Conservation (phyloP, 306 rosid genomes). For the Acmispon strigosus region DNA sequence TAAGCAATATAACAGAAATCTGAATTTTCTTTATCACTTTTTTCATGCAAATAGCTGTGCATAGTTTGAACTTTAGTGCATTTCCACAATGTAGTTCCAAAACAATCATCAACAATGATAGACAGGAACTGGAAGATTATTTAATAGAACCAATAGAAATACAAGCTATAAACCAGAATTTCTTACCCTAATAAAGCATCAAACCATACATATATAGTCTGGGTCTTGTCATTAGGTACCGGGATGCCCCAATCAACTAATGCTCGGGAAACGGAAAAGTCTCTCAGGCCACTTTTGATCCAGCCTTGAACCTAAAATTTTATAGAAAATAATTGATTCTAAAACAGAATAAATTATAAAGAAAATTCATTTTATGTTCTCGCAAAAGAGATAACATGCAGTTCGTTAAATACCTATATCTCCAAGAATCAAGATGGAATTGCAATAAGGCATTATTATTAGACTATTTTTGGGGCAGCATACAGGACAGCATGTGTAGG, state of each 20-base stretch:
- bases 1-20: neutral
- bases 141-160: neutral
- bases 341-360: neutral
- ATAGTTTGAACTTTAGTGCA: neutral
- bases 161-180: conserved; percentile 1
- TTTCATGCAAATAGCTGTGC: conserved; percentile 15
- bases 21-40: neutral
- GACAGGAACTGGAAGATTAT: neutral
- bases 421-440: neutral
- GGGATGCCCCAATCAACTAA: conserved; percentile 98
- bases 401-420: neutral
- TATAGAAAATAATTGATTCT: conserved; percentile 11
- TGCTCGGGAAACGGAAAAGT: conserved; percentile 95
- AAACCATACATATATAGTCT: conserved; percentile 96
- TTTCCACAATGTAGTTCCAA: conserved; percentile 19
- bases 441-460: neutral
- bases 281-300: conserved; percentile 81
- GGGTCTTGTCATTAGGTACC: conserved; percentile 77
- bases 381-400: neutral
- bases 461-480: neutral
- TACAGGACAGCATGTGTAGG: neutral
- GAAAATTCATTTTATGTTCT: neutral
- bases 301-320: conserved; percentile 86
- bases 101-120: neutral
- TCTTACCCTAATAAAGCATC: conserved; percentile 94